Base-by-base conservation (phyloP, 2,329 filamentous ascomycete species). In the Arthrobotrys conoides region DNA sequence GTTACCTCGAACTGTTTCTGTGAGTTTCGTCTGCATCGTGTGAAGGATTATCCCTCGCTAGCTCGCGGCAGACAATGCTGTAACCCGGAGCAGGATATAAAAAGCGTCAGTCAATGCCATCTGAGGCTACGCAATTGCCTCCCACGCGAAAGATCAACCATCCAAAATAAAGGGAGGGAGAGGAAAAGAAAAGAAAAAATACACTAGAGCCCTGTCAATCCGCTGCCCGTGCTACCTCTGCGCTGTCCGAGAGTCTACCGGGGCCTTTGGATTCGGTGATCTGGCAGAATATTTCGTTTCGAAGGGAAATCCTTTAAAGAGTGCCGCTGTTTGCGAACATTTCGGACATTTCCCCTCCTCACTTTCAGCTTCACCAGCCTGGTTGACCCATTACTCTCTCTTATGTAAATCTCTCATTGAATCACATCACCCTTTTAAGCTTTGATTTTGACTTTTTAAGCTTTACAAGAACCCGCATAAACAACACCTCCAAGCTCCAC, bases 41-140 rank as follows among this genome's bases (percentile, higher is more conserved):
- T 73, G 70, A 73, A 73, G 70, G 70, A 73, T 73, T 59, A 48
- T 49, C 27, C 66, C 61, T 67, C 70, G 61, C 70, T 41, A 73
- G 51, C 55, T 55, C 41, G 57, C 55, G 51, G 57, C 68, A 65
- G 55, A 64, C 55, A 55, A 24, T 33, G 49, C 33, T 41, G 51
- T 46, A 9, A 38, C 51, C 57, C 24, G 68, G 55, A 61, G 46
- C 24, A 59, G 63, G 57, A 71, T 71, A 73, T 67, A 73, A 73
- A 67, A 67, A 55, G 24, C 41, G 63, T 53, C 61, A 53, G 48
- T 72, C 70, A 51, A 66, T 66, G 70, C 70, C 55, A 27, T 49
- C 55, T 51, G 68, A 65, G 36, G 18, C 24, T 63, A 67, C 49
- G 49, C 61, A 59, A 61, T 67, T 73, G 68, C 68, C 68, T 71